Evolutionary conservation across 257 asterid genomes (phyloP).

Genomic region (Solanum pimpinellifolium): DNA sequence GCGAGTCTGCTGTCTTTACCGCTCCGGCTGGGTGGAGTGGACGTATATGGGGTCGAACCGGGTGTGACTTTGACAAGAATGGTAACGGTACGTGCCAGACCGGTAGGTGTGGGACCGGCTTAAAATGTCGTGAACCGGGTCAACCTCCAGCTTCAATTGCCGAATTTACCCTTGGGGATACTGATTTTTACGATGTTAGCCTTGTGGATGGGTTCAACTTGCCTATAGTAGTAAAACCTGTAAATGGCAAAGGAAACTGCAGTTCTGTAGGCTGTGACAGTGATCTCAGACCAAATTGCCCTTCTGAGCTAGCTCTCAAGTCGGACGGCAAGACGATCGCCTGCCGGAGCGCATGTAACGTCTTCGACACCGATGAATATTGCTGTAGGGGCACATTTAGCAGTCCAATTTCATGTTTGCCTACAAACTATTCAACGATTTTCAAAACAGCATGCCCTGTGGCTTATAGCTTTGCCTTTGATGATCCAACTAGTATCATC

Average conservation of each 20-base stretch:
- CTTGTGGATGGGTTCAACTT: constrained; percentile 65
- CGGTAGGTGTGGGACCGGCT: constrained; percentile 34
- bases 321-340: constrained; percentile 23
- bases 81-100: constrained; percentile 49
- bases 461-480: constrained; percentile 52
- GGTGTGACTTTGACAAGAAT: constrained; percentile 36
- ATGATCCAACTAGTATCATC: constrained; percentile 35
- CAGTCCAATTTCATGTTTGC: constrained; percentile 37
- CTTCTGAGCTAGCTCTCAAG: constrained; percentile 27
- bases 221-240: constrained; percentile 40
- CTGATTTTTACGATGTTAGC: constrained; percentile 53
- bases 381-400: constrained; percentile 43
- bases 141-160: constrained; percentile 54
- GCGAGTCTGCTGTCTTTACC: constrained; percentile 37
- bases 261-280: constrained; percentile 47
- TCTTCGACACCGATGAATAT: constrained; percentile 35
- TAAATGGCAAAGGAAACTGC: constrained; percentile 44
- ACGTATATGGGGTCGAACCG: constrained; percentile 62
- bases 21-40: constrained; percentile 48
- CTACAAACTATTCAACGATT: constrained; percentile 41
- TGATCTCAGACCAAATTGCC: constrained; percentile 43
- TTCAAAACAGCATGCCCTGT: constrained; percentile 56
- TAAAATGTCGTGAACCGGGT: constrained; percentile 37
- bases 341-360: constrained; percentile 52
- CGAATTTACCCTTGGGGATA: constrained; percentile 40